Evolutionary conservation across 352 stramenopile species (phyloP).

Genomic region (Phytophthora vignae): DNA sequence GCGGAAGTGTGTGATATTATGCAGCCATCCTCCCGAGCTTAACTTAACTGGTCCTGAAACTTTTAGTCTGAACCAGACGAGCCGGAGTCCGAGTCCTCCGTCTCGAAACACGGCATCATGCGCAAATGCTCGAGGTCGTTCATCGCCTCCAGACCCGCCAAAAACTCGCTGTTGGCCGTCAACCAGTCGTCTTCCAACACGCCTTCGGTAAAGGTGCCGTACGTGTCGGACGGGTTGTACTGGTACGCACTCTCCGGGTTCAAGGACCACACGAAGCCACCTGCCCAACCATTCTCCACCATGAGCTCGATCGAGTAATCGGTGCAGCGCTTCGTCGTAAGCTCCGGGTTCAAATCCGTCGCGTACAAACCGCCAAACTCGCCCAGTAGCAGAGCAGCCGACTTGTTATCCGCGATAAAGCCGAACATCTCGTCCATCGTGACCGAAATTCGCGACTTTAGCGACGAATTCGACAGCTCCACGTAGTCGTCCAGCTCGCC

Average conservation of each 20-base stretch:
- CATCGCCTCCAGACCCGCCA: constrained; percentile 55
- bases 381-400: constrained; percentile 62
- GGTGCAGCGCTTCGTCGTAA: constrained; percentile 67
- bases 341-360: constrained; percentile 56
- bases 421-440: constrained; percentile 80
- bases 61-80: constrained; percentile 24
- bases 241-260: constrained; percentile 78
- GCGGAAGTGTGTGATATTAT: background rate
- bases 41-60: background rate
- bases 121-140: constrained; percentile 57
- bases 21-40: background rate
- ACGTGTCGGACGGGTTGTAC: constrained; percentile 61
- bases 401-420: constrained; percentile 54
- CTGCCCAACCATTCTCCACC: constrained; percentile 50
- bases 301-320: constrained; percentile 74
- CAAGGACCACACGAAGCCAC: constrained; percentile 79
- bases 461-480: constrained; percentile 56
- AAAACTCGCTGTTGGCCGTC: constrained; percentile 53
- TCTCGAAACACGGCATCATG: constrained; percentile 62
- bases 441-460: constrained; percentile 48
- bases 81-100: constrained; percentile 21
- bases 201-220: constrained; percentile 55
- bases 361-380: constrained; percentile 78
- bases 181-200: constrained; percentile 68
- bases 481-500: constrained; percentile 44